Conservation (phyloP, 2,329 filamentous ascomycete genomes). For the Colletotrichum phormii region DNA sequence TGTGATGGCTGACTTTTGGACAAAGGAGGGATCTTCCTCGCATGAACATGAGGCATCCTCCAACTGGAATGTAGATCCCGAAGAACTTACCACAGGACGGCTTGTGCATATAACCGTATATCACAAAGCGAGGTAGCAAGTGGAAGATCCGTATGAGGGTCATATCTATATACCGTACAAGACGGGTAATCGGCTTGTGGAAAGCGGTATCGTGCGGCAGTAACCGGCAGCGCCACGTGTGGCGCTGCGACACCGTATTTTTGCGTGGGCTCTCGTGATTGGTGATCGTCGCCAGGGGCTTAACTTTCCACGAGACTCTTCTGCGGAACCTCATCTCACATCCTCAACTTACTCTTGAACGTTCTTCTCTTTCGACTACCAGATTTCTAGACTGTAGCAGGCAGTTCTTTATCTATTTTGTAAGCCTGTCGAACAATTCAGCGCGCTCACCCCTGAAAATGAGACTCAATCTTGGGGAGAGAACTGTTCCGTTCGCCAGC, state of each 20-base stretch:
- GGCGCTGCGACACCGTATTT: too few species aligned
- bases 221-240: too few species aligned
- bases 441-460: neutral
- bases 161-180: too few species aligned
- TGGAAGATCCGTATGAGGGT: too few species aligned
- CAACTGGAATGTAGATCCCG: neutral
- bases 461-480: neutral
- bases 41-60: neutral
- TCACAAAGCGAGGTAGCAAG: too few species aligned
- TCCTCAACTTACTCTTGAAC: neutral
- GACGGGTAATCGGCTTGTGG: too few species aligned
- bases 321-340: conserved; percentile 11
- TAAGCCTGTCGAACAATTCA: neutral
- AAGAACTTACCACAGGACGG: neutral
- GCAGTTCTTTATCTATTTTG: neutral
- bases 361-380: neutral
- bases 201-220: too few species aligned
- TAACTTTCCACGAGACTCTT: neutral
- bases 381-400: neutral
- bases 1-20: neutral
- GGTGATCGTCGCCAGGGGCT: neutral
- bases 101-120: neutral
- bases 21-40: neutral
- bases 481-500: neutral
- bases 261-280: neutral